Evolutionary conservation across 2,329 filamentous ascomycete species (phyloP), one percentile per base, ranked within the genome.

Genomic region (Penicillium sp.): DNA sequence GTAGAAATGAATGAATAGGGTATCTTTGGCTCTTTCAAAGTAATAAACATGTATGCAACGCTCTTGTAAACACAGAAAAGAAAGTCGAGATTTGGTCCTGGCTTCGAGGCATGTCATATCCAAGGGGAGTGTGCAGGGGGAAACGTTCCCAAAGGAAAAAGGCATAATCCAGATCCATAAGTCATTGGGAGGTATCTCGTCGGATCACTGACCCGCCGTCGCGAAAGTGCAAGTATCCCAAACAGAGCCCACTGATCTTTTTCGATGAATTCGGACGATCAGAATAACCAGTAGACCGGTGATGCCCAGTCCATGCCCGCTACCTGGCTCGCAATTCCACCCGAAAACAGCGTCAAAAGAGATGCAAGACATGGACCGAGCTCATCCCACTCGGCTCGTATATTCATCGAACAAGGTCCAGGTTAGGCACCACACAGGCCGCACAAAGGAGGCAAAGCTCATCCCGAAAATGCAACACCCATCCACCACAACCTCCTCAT

Each of bases 401-500:
- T 7, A 2, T 27, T 22, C 3, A 7, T 36, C 4, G 22, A 37
- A 10, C 6, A 9, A 27, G 13, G 13, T 14, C 13, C n/a, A 18
- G 11, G 9, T 35, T 44, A 31, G 12, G 28, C 12, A 29, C 19
- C 22, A 31, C 1, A 18, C 35, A 14, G 4, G 36, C 12, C 12
- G 14, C 22, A 37, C 22, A 29, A 38, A 3, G 16, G 19, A 14
- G 16, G 9, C 16, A 6, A 7, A 16, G 8, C 9, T 16, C 14
- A 3, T 14, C n/a, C 19, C 5, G 16, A 37, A 19, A 22, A 16
- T 18, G 25, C 33, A 4, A 29, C 25, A 14, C 29, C 11, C 9
- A 30, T 30, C 33, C 29, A 44, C 14, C 11, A 6, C 12, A 28
- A n/a, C 14, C 28, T 11, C 6, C 10, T 65, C 60, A 70, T 52